Percentiles rank a stretch among this genome's conserved stretches.
Conservation (phyloP, 257 asterid species). For the Paulownia fortunei region DNA sequence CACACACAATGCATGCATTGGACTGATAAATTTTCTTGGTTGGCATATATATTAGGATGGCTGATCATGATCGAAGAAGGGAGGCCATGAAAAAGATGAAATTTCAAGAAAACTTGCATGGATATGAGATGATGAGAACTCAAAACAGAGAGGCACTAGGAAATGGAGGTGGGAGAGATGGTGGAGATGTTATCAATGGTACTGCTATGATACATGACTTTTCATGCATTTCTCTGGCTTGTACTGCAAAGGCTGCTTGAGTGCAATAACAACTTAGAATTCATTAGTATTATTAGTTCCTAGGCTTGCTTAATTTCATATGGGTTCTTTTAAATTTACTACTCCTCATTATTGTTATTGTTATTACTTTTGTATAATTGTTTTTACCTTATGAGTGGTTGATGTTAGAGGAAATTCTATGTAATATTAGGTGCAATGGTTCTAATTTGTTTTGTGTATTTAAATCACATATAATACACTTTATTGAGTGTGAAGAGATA, state of each 20-base stretch:
- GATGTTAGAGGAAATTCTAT: background rate
- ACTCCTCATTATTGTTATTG: background rate
- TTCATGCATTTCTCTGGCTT: conserved; percentile 25
- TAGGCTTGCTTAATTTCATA: background rate
- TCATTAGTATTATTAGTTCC: background rate
- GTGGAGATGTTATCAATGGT: background rate
- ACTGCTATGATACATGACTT: conserved; percentile 7
- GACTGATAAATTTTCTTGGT: conserved; percentile 7
- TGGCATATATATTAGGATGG: conserved; percentile 38
- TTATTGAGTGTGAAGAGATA: background rate
- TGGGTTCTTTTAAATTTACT: background rate
- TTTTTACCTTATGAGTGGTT: background rate
- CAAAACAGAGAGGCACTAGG: conserved; percentile 7
- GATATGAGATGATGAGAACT: conserved; percentile 9
- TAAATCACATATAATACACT: background rate
- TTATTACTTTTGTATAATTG: background rate
- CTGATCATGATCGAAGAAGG: conserved; percentile 55
- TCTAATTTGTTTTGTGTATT: background rate
- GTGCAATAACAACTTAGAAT: background rate
- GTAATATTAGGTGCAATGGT: background rate
- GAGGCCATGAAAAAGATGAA: conserved; percentile 41
- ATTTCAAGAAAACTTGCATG: conserved; percentile 19
- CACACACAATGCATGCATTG: background rate
- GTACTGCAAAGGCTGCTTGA: conserved; percentile 51
- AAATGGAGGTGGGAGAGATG: conserved; percentile 9